Evolutionary conservation across 306 rosid species (phyloP), one percentile per base, ranked within the genome.

Genomic region (Comarum palustre): DNA sequence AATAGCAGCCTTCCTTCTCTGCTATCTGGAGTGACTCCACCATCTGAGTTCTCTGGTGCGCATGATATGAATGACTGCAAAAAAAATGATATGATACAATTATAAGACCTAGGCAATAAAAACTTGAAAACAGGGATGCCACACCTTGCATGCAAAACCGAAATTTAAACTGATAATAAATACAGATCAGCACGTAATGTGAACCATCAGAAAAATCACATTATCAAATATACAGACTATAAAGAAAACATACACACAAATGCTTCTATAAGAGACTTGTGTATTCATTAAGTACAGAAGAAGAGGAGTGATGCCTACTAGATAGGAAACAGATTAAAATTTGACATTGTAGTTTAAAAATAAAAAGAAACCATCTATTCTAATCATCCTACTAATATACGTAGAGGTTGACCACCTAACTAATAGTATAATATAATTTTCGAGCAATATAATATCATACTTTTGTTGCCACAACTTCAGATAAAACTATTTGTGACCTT

Each of bases 31-130:
- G 90, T 75, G 80, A 91, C 85, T 84, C 85, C 32, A 84, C 88
- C 97, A 85, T 89, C 73, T 82, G 84, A 83, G 84, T 81, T 79
- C 84, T 82, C 85, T 82, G 88, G 92, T 89, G 94, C 84, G 92
- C 89, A 89, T 89, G 94, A 90, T 79, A 87, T 75, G 79, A 84
- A 83, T 86, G 88, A 93, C 96, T 93, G 97, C 90, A 86, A 17
- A 75, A 65, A 4, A 36, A 32, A 32, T 5, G n/a, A n/a, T n/a
- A 2, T 2, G 4, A 27, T 20, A 3, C 4, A 3, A 9, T 19
- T 38, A 61, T 69, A 70, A 47, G 48, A 68, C 22, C 1, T 12
- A n/a, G 7, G 29, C 42, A 45, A 76, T 3, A 51, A 58, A 58
- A 4, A 31, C 34, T 4, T n/a, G 34, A 51, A 48, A 36, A 6